A percentile compares a stretch with the other conserved stretches of the same genome.
Conservation (phyloP, 495 filamentous ascomycete genomes). For the Trichocladium uniseriatum region DNA sequence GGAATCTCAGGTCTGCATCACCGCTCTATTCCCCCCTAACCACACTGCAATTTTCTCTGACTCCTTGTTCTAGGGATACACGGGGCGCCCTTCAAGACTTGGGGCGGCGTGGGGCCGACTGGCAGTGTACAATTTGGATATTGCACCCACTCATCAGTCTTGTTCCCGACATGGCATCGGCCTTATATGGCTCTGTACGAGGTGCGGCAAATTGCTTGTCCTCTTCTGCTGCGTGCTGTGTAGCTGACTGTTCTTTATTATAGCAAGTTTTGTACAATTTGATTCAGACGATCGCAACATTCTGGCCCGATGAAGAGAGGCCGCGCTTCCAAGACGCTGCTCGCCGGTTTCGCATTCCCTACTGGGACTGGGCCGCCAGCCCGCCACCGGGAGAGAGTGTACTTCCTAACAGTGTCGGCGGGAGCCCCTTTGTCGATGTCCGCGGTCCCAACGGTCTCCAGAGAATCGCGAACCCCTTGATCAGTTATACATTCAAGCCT, state of each 20-base stretch:
- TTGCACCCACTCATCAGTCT: slow-evolving; percentile 54
- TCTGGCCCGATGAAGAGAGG: slow-evolving; percentile 39
- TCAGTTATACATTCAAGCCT: slow-evolving; percentile 50
- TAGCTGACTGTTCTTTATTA: slow-evolving; percentile 5
- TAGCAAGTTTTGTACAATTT: slow-evolving; percentile 51
- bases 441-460: slow-evolving; percentile 44
- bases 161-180: slow-evolving; percentile 66
- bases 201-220: slow-evolving; percentile 31
- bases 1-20: slow-evolving; percentile 37
- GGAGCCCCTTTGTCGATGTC: slow-evolving; percentile 36
- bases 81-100: slow-evolving; percentile 49
- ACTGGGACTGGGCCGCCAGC: slow-evolving; percentile 57
- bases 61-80: slow-evolving; percentile 46
- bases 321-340: slow-evolving; percentile 44
- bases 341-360: slow-evolving; percentile 50
- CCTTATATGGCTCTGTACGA: slow-evolving; percentile 61
- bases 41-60: not conserved
- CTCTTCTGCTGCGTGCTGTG: not conserved
- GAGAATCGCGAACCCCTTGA: slow-evolving; percentile 53
- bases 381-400: slow-evolving; percentile 41
- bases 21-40: not conserved
- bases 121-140: slow-evolving; percentile 47
- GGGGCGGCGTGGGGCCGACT: slow-evolving; percentile 44
- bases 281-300: slow-evolving; percentile 41
- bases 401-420: slow-evolving; percentile 41